These are phyloP conservation scores for Fraxinus albicans DNA, from an alignment of 305 asterid species.

Conservation along the genomic window DNA sequence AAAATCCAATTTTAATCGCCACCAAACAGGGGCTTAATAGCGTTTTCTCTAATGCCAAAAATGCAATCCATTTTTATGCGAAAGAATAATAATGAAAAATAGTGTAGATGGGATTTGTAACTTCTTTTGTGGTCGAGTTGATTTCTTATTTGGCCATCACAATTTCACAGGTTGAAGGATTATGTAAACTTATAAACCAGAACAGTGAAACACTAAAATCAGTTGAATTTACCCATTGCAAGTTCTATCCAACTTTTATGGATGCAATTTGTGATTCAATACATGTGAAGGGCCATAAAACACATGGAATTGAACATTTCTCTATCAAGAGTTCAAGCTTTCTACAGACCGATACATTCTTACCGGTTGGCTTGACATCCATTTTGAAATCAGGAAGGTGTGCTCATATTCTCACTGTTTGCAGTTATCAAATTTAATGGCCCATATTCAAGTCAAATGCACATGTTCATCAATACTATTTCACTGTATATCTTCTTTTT, in stretches of 20 bases:
- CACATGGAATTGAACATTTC: constrained; percentile 73
- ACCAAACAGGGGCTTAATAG: not conserved
- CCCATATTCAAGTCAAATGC: constrained; percentile 12
- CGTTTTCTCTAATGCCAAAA: not conserved
- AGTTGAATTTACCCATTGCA: constrained; percentile 77
- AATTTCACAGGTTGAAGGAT: constrained; percentile 72
- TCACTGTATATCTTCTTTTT: constrained; percentile 1
- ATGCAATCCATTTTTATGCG: not conserved
- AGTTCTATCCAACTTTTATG: constrained; percentile 64
- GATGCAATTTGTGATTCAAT: constrained; percentile 71
- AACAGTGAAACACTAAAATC: constrained; percentile 62
- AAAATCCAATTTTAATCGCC: not conserved
- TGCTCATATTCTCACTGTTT: constrained; percentile 6
- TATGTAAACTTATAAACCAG: constrained; percentile 75
- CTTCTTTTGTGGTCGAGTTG: constrained; percentile 15
- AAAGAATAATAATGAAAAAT: not conserved
- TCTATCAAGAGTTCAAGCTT: constrained; percentile 85
- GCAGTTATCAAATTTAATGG: constrained; percentile 2
- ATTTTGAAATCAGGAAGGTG: constrained; percentile 80
- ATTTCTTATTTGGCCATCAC: constrained; percentile 28
- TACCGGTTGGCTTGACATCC: constrained; percentile 60
- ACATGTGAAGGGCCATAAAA: constrained; percentile 45
- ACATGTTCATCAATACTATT: constrained; percentile 7
- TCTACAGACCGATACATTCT: constrained; percentile 46
- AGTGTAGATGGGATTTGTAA: not conserved